phyloP scores from a whole-genome alignment of 148 eudicot genomes.

The Diospyros lotus region DNA sequence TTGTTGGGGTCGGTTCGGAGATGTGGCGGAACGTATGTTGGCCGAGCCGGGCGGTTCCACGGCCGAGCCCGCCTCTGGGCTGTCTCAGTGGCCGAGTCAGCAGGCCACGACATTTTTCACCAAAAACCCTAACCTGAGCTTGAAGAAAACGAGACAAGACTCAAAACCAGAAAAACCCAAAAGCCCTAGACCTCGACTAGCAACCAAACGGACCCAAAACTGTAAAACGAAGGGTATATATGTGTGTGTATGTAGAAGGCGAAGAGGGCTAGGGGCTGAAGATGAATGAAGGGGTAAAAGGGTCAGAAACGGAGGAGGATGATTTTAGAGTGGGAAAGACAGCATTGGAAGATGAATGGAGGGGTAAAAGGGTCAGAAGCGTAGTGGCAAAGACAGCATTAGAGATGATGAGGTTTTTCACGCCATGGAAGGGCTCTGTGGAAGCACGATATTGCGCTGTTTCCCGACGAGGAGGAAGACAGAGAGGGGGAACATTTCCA shows the following conservation, averaged over 20 bases:
- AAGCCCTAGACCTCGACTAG: neutral
- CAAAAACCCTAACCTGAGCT: constrained; percentile 8
- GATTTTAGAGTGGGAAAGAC: too few species aligned
- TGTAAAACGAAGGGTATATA: neutral
- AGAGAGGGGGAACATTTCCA: too few species aligned
- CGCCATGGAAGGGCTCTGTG: too few species aligned
- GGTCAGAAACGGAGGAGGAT: too few species aligned
- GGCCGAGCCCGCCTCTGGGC: constrained; percentile 1
- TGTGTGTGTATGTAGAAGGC: neutral
- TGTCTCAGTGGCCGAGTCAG: neutral
- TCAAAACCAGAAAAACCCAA: neutral
- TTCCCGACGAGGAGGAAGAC: too few species aligned
- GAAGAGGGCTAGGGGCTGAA: too few species aligned
- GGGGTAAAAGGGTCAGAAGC: too few species aligned
- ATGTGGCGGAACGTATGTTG: constrained; percentile 25
- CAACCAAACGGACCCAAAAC: neutral
- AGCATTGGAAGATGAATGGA: too few species aligned
- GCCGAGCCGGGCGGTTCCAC: constrained; percentile 4
- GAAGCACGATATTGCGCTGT: too few species aligned
- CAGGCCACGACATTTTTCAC: constrained; percentile 10
- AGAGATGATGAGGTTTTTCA: too few species aligned
- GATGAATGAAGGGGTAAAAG: too few species aligned
- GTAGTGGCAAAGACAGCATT: too few species aligned
- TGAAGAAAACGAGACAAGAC: neutral
- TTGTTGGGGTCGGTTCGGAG: constrained; percentile 12